Evolutionary conservation across 2,329 filamentous ascomycete species (phyloP).

Genomic region (Tolypocladium sp.): DNA sequence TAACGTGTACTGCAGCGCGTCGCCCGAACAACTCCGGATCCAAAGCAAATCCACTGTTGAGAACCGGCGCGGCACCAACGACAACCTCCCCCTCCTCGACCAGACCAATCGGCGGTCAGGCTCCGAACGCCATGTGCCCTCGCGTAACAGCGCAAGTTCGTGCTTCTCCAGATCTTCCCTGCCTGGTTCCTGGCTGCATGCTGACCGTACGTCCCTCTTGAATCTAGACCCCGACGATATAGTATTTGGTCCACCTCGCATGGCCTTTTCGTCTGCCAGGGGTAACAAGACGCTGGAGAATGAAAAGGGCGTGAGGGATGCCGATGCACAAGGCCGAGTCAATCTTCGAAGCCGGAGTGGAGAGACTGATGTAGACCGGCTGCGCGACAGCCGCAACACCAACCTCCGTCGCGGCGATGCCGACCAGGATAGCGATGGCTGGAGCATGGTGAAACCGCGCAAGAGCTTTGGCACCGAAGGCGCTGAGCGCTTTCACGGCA

Average conservation of each 20-base stretch:
- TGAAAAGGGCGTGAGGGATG: conserved; percentile 44
- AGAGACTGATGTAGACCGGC: conserved; percentile 42
- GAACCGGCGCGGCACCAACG: conserved; percentile 34
- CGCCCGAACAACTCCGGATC: conserved; percentile 35
- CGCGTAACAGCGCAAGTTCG: conserved; percentile 50
- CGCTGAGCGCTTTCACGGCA: conserved; percentile 60
- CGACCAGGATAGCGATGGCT: conserved; percentile 59
- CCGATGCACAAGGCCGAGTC: conserved; percentile 48
- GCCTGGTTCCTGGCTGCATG: not conserved
- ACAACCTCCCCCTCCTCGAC: conserved; percentile 28
- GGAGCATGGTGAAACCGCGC: conserved; percentile 65
- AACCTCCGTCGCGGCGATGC: conserved; percentile 43
- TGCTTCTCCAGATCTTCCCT: conserved; percentile 6
- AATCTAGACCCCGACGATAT: conserved; percentile 64
- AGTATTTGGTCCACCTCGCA: conserved; percentile 76
- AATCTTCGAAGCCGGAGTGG: conserved; percentile 41
- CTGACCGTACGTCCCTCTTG: conserved; percentile 6
- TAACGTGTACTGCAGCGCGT: conserved; percentile 22
- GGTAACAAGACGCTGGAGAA: conserved; percentile 40
- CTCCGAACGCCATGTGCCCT: conserved; percentile 39
- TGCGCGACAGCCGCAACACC: conserved; percentile 36
- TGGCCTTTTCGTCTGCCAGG: conserved; percentile 71
- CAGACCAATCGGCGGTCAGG: conserved; percentile 41
- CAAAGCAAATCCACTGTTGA: conserved; percentile 35
- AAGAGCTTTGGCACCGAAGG: conserved; percentile 67